phyloP scores from a whole-genome alignment of 345 rosid species.

The Euclidium syriacum region DNA sequence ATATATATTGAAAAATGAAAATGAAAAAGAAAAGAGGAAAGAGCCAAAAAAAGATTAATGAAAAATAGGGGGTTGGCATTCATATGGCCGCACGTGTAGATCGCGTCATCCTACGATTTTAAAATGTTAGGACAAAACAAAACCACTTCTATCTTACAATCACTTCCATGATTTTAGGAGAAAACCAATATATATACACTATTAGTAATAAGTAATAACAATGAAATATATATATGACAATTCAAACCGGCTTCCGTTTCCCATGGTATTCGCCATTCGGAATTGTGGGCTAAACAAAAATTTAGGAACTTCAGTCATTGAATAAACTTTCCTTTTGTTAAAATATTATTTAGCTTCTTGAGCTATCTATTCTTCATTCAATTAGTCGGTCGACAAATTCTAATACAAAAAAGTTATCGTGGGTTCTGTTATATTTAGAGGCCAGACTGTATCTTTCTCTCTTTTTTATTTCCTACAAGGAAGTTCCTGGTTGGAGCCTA shows the following conservation, averaged over 20 bases:
- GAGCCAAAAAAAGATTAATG: background rate
- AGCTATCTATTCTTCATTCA: background rate
- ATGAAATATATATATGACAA: background rate
- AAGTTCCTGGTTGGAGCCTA: too few species aligned
- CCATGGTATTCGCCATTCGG: constrained; percentile 17
- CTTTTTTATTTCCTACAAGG: too few species aligned
- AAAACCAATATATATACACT: background rate
- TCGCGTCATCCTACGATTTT: background rate
- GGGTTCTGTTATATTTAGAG: too few species aligned
- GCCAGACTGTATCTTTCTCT: too few species aligned
- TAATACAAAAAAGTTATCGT: too few species aligned
- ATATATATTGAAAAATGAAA: background rate
- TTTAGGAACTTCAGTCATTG: background rate
- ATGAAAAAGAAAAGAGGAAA: background rate
- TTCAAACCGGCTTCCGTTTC: constrained; percentile 1
- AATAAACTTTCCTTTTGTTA: too few species aligned
- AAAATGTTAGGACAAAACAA: background rate
- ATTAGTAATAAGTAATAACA: background rate
- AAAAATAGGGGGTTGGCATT: background rate
- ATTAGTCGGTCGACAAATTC: background rate
- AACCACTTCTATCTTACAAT: background rate
- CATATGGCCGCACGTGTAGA: constrained; percentile 20
- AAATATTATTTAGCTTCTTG: background rate
- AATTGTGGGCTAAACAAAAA: background rate
- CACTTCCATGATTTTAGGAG: constrained; percentile 31